These are phyloP conservation scores for Biscogniauxia sp. DNA, from an alignment of 2,329 filamentous ascomycete species.

Conservation along the genomic window DNA sequence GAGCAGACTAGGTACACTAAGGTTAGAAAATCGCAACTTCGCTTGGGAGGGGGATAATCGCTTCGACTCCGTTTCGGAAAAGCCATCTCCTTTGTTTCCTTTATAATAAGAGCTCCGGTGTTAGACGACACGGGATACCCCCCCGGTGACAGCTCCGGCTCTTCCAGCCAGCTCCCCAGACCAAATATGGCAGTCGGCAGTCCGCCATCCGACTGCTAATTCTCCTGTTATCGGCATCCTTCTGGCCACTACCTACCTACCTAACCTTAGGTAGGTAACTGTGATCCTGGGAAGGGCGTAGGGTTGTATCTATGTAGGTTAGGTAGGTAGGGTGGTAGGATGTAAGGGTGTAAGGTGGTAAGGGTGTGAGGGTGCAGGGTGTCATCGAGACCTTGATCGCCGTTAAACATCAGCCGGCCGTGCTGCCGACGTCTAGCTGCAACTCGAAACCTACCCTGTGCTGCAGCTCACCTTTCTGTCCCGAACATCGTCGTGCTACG, in stretches of 20 bases:
- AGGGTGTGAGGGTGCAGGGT: conserved; percentile 6
- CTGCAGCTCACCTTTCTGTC: conserved; percentile 28
- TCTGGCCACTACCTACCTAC: no score
- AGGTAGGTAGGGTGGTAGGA: conserved; percentile 8
- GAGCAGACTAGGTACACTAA: no score
- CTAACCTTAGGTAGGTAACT: no score
- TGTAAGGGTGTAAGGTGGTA: conserved; percentile 6
- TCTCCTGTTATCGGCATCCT: background rate
- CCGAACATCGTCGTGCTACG: conserved; percentile 26
- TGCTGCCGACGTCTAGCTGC: conserved; percentile 21
- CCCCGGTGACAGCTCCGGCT: background rate
- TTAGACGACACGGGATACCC: background rate
- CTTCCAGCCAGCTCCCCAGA: background rate
- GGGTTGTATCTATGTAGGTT: background rate
- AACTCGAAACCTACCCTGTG: conserved; percentile 15
- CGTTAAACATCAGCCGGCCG: conserved; percentile 22
- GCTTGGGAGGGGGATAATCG: no score
- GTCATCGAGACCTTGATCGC: conserved; percentile 8
- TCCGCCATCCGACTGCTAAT: background rate
- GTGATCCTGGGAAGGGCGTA: no score
- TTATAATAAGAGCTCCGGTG: background rate
- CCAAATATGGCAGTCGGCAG: background rate
- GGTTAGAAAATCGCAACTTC: no score
- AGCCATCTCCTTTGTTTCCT: background rate
- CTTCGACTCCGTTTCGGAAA: background rate